Percentiles rank a stretch among this genome's conserved stretches.
phyloP scores from a whole-genome alignment of 2,329 filamentous ascomycete genomes.

The Periconia sp. region DNA sequence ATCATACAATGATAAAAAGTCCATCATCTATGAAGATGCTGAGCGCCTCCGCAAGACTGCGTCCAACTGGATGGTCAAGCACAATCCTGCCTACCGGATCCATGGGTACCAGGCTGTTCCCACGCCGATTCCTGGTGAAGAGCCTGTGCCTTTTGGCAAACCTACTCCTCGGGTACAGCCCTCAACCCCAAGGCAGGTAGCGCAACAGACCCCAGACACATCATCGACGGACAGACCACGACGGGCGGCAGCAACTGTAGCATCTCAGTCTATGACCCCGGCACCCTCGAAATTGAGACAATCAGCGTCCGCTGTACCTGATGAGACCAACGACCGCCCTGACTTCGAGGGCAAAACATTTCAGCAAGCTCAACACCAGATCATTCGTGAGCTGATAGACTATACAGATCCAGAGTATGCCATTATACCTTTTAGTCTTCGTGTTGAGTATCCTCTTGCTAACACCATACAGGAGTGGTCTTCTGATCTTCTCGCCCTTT shows the following conservation, averaged over 20 bases:
- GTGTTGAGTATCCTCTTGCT: slow-evolving; percentile 9
- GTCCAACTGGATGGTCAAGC: slow-evolving; percentile 83
- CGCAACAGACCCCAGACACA: slow-evolving; percentile 18
- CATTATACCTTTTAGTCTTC: neutral
- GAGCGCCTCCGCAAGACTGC: slow-evolving; percentile 84
- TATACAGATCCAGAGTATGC: slow-evolving; percentile 59
- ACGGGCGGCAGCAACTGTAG: slow-evolving; percentile 28
- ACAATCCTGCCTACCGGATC: slow-evolving; percentile 78
- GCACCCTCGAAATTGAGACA: slow-evolving; percentile 36
- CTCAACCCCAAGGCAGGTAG: slow-evolving; percentile 25
- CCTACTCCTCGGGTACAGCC: slow-evolving; percentile 28
- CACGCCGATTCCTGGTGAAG: slow-evolving; percentile 69
- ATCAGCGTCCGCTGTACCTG: slow-evolving; percentile 26
- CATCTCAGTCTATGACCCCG: slow-evolving; percentile 31
- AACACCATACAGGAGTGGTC: slow-evolving; percentile 49
- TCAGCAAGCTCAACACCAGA: slow-evolving; percentile 83
- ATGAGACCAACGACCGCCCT: slow-evolving; percentile 25
- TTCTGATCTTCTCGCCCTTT: slow-evolving; percentile 74
- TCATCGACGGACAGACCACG: slow-evolving; percentile 26
- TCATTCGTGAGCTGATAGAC: slow-evolving; percentile 71
- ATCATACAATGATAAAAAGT: slow-evolving; percentile 74
- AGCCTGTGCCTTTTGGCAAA: slow-evolving; percentile 34
- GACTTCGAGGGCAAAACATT: slow-evolving; percentile 74
- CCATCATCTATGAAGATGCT: slow-evolving; percentile 76
- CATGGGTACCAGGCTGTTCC: slow-evolving; percentile 68